Percentiles rank a stretch among this genome's conserved stretches.
phyloP scores from a whole-genome alignment of 495 filamentous ascomycete genomes.

The Xylaria scruposa region DNA sequence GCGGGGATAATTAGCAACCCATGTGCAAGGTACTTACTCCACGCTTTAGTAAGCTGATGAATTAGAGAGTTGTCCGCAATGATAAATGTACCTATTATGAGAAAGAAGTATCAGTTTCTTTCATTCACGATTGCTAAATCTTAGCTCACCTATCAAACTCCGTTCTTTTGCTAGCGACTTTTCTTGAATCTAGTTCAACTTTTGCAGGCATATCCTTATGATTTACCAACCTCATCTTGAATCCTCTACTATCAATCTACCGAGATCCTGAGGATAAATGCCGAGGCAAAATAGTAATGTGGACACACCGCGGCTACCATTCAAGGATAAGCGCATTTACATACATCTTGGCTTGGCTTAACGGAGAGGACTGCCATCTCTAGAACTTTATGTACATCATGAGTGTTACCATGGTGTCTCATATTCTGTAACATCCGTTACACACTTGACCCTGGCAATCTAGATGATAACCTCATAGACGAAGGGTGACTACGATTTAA shows the following conservation, averaged over 20 bases:
- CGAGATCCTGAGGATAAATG: conserved; percentile 9
- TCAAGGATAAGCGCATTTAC: conserved; percentile 1
- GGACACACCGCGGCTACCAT: conserved; percentile 1
- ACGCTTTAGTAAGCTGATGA: neutral
- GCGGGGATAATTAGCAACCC: neutral
- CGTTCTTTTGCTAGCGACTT: neutral
- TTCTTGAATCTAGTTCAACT: neutral
- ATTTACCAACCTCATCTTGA: neutral
- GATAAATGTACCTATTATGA: neutral
- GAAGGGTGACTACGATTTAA: neutral
- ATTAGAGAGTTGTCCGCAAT: neutral
- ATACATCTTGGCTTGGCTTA: neutral
- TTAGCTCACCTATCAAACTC: neutral
- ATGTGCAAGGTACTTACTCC: neutral
- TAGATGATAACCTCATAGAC: neutral
- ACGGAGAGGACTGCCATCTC: neutral
- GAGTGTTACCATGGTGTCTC: conserved; percentile 4
- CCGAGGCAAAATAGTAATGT: conserved; percentile 14
- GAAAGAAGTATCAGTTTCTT: neutral
- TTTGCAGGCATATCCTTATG: neutral
- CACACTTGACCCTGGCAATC: neutral
- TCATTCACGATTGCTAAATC: neutral
- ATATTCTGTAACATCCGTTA: neutral
- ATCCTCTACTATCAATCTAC: neutral
- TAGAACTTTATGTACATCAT: neutral